Conservation (phyloP, 352 stramenopile species). For the Phytophthora citricola region DNA sequence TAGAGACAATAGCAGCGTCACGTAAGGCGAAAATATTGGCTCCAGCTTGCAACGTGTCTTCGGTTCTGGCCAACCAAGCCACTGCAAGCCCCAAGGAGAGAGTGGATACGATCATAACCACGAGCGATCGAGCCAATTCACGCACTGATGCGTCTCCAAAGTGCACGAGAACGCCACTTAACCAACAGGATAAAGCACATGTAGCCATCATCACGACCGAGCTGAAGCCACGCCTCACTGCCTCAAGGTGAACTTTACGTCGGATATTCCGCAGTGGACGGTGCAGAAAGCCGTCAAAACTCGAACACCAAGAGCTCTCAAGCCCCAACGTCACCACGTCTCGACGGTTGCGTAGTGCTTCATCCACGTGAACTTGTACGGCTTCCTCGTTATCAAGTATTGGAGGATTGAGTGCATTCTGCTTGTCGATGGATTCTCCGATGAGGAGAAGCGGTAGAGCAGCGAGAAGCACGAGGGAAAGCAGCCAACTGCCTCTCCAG, state of each 20-base stretch:
- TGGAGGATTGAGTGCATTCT: slow-evolving; percentile 3
- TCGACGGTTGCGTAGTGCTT: slow-evolving; percentile 55
- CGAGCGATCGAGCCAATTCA: slow-evolving; percentile 49
- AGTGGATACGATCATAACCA: slow-evolving; percentile 51
- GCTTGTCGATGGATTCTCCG: slow-evolving; percentile 39
- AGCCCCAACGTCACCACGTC: slow-evolving; percentile 47
- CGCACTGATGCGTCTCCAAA: slow-evolving; percentile 49
- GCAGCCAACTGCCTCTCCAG: slow-evolving; percentile 58
- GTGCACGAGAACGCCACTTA: slow-evolving; percentile 55
- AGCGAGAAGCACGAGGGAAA: slow-evolving; percentile 64
- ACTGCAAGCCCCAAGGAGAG: slow-evolving; percentile 42
- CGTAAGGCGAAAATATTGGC: slow-evolving; percentile 35
- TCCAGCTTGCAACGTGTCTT: slow-evolving; percentile 35
- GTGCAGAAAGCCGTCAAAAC: slow-evolving; percentile 38
- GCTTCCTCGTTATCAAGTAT: slow-evolving; percentile 19
- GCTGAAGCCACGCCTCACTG: slow-evolving; percentile 65
- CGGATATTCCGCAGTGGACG: slow-evolving; percentile 22
- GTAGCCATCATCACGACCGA: slow-evolving; percentile 52
- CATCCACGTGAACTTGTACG: slow-evolving; percentile 46
- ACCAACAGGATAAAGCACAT: slow-evolving; percentile 69
- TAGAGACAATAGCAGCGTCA: slow-evolving; percentile 29
- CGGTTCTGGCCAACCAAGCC: slow-evolving; percentile 32
- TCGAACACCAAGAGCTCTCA: slow-evolving; percentile 36
- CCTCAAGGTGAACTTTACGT: slow-evolving; percentile 40
- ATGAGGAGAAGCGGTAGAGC: slow-evolving; percentile 70